Conservation (phyloP, 2,329 filamentous ascomycete genomes). For the Claviceps sp. region DNA sequence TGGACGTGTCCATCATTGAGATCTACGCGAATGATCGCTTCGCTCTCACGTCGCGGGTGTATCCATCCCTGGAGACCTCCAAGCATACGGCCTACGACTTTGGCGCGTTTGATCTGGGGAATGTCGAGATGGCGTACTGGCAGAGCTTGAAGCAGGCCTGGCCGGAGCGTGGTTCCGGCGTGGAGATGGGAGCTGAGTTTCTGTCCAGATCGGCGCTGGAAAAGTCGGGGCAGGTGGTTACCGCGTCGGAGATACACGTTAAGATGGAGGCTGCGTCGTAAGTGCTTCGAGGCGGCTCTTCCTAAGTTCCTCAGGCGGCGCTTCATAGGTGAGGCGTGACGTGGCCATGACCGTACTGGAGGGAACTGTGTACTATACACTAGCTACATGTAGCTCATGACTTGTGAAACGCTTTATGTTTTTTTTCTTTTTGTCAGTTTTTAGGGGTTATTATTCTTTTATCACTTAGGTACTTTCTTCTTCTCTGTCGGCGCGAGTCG, state of each 20-base stretch:
- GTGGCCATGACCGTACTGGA: too few species aligned
- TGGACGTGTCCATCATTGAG: constrained; percentile 12
- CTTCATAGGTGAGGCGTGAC: too few species aligned
- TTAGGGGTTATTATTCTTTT: too few species aligned
- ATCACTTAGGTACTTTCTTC: too few species aligned
- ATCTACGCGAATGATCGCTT: constrained; percentile 12
- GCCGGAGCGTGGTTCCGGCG: constrained; percentile 2
- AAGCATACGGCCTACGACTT: constrained; percentile 1
- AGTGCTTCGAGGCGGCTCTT: not conserved
- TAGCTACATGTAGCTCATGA: too few species aligned
- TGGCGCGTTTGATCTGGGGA: constrained; percentile 1
- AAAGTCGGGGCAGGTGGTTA: not conserved
- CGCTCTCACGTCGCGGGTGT: constrained; percentile 11
- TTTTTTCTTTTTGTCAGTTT: too few species aligned
- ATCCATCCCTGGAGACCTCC: constrained; percentile 8
- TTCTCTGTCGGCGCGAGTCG: too few species aligned
- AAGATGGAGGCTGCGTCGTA: constrained; percentile 2
- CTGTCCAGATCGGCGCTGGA: constrained; percentile 1
- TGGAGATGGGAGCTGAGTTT: constrained; percentile 2
- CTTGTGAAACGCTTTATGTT: too few species aligned
- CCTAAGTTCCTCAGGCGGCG: too few species aligned
- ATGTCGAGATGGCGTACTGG: constrained; percentile 3
- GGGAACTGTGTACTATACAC: too few species aligned
- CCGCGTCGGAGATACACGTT: not conserved
- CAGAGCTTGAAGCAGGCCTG: constrained; percentile 1